Evolutionary conservation across 305 asterid genomes (phyloP).

Genomic region (Fraxinus angustifolia): DNA sequence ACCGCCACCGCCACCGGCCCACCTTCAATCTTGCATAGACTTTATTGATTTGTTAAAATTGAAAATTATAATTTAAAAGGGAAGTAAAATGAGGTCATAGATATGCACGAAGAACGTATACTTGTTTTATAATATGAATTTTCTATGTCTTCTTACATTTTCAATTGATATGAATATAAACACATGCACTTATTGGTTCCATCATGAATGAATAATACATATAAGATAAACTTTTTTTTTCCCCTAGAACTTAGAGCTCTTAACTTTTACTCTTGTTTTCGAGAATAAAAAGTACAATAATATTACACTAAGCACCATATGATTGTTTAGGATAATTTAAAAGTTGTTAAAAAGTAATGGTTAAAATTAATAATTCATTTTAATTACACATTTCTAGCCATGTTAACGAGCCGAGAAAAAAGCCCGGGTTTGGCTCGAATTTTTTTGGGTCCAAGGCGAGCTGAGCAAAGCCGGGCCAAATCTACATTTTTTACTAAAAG

Average conservation of each 20-base stretch:
- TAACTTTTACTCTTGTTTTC: conserved; percentile 10
- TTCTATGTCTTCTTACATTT: neutral
- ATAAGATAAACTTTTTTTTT: conserved; percentile 6
- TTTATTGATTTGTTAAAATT: neutral
- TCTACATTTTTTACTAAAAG: no score
- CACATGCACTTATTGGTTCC: conserved; percentile 12
- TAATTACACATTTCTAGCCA: no score
- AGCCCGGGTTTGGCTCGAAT: no score
- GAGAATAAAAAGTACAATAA: neutral
- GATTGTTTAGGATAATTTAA: neutral
- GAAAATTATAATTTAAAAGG: neutral
- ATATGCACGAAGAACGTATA: neutral
- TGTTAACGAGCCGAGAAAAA: no score
- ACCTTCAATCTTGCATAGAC: neutral
- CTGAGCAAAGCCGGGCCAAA: no score
- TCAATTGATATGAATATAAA: neutral
- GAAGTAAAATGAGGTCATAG: neutral
- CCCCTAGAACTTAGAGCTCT: conserved; percentile 20
- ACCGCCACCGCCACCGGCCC: neutral
- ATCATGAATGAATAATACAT: neutral
- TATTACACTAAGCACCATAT: neutral
- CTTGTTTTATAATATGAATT: neutral
- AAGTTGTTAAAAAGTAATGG: neutral
- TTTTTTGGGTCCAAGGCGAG: no score
- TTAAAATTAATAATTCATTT: no score